Evolutionary conservation across 495 filamentous ascomycete species (phyloP).

Genomic region (Niebla homalea): DNA sequence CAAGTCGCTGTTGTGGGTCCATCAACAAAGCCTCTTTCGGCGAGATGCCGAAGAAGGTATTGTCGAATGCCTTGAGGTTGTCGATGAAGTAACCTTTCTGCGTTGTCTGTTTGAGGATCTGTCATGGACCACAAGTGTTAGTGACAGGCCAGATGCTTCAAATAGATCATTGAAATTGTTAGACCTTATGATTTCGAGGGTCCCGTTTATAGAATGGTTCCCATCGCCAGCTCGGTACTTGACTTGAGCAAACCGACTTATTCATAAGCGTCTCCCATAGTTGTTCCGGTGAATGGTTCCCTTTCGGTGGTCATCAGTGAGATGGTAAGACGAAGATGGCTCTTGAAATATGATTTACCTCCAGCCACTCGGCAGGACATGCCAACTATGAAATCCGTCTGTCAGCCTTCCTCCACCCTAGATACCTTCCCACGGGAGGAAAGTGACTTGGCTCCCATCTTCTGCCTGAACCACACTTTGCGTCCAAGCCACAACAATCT

Average conservation of each 20-base stretch:
- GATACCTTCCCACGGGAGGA: too few relatives aligned
- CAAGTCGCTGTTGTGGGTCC: slow-evolving; percentile 65
- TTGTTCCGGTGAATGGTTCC: slow-evolving; percentile 15
- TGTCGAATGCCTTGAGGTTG: slow-evolving; percentile 18
- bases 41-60: slow-evolving; percentile 10
- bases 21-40: slow-evolving; percentile 46
- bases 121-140: too few relatives aligned
- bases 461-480: too few relatives aligned
- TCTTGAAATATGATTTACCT: slow-evolving; percentile 10
- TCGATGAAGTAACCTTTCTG: slow-evolving; percentile 24
- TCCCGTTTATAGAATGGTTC: slow-evolving; percentile 24
- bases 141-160: too few relatives aligned
- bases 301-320: too few relatives aligned
- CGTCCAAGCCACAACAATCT: too few relatives aligned
- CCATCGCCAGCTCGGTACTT: slow-evolving; percentile 22
- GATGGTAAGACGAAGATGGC: too few relatives aligned
- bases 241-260: slow-evolving; percentile 21
- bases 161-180: too few relatives aligned
- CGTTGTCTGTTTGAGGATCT: slow-evolving; percentile 14
- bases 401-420: too few relatives aligned
- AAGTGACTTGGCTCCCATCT: too few relatives aligned
- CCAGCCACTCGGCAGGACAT: slow-evolving; percentile 26
- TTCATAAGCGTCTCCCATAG: slow-evolving; percentile 24
- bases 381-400: slow-evolving; percentile 10
- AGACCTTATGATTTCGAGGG: slow-evolving; percentile 18